These are phyloP conservation scores for Hygrophoropsis aurantiaca DNA, from an alignment of 768 basidiomycete genomes.

Conservation along the genomic window DNA sequence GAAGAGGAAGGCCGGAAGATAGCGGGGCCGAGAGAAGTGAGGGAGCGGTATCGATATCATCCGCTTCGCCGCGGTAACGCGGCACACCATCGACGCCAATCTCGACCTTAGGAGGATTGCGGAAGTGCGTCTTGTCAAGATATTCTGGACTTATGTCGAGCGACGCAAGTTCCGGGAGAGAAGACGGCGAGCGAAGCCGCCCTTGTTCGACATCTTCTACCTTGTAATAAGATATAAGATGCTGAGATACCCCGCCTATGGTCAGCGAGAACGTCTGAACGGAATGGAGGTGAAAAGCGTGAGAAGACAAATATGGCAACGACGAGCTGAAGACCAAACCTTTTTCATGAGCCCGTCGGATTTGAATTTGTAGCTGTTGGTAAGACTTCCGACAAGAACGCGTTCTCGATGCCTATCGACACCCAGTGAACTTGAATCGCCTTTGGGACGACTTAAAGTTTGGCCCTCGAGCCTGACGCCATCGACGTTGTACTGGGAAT, in stretches of 20 bases:
- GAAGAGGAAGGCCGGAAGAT: constrained; percentile 48
- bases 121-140: constrained; percentile 87
- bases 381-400: constrained; percentile 84
- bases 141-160: constrained; percentile 87
- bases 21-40: constrained; percentile 40
- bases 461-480: constrained; percentile 34
- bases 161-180: constrained; percentile 81
- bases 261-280: constrained; percentile 86
- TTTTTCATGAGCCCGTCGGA: constrained; percentile 95
- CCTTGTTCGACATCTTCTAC: constrained; percentile 89
- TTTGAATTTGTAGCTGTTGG: constrained; percentile 93
- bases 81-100: constrained; percentile 80
- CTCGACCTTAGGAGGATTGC: constrained; percentile 87
- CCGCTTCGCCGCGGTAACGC: constrained; percentile 81
- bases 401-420: constrained; percentile 78
- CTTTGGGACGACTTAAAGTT: constrained; percentile 65
- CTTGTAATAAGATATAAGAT: constrained; percentile 93
- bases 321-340: constrained; percentile 45
- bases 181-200: constrained; percentile 83
- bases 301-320: constrained; percentile 23
- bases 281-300: constrained; percentile 12
- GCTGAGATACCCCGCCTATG: constrained; percentile 82
- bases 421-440: constrained; percentile 43
- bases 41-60: constrained; percentile 57
- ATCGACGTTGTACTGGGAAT: constrained; percentile 35